Conservation (phyloP, 169 alveolate genomes). For the Theileria annulata region DNA sequence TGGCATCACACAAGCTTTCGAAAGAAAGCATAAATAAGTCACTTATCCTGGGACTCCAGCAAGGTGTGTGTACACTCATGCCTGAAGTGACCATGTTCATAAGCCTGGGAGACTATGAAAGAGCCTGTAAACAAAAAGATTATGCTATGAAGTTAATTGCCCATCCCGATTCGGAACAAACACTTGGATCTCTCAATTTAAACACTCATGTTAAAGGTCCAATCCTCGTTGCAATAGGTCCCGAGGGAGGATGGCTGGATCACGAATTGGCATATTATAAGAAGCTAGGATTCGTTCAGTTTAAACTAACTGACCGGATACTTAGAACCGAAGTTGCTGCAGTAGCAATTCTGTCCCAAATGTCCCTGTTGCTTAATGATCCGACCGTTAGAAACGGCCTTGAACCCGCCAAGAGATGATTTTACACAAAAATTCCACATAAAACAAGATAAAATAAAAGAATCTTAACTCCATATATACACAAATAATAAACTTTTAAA, state of each 20-base stretch:
- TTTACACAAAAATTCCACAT: neutral
- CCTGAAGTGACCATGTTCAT: slow-evolving; percentile 41
- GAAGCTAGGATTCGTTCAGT: slow-evolving; percentile 32
- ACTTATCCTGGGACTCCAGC: slow-evolving; percentile 60
- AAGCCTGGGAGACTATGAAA: slow-evolving; percentile 46
- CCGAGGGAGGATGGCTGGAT: slow-evolving; percentile 80
- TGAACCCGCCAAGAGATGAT: slow-evolving; percentile 21
- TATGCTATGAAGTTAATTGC: slow-evolving; percentile 37
- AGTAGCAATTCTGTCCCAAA: slow-evolving; percentile 45
- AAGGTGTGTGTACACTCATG: slow-evolving; percentile 56
- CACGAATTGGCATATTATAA: slow-evolving; percentile 55
- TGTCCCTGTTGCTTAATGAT: slow-evolving; percentile 45
- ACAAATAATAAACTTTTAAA: too few relatives aligned
- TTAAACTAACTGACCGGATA: slow-evolving; percentile 47
- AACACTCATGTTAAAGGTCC: slow-evolving; percentile 57
- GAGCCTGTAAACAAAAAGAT: slow-evolving; percentile 1
- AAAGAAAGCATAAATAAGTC: slow-evolving; percentile 44
- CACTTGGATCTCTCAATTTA: slow-evolving; percentile 52
- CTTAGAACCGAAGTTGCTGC: slow-evolving; percentile 64
- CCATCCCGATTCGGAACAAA: slow-evolving; percentile 46
- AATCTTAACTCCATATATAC: neutral
- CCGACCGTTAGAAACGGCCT: slow-evolving; percentile 45
- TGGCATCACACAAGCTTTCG: slow-evolving; percentile 57
- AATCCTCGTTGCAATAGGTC: slow-evolving; percentile 75
- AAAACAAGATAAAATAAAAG: neutral